These are phyloP conservation scores for Backusella circina DNA, from an alignment of 192 early-diverging fungal species.

Conservation along the genomic window DNA sequence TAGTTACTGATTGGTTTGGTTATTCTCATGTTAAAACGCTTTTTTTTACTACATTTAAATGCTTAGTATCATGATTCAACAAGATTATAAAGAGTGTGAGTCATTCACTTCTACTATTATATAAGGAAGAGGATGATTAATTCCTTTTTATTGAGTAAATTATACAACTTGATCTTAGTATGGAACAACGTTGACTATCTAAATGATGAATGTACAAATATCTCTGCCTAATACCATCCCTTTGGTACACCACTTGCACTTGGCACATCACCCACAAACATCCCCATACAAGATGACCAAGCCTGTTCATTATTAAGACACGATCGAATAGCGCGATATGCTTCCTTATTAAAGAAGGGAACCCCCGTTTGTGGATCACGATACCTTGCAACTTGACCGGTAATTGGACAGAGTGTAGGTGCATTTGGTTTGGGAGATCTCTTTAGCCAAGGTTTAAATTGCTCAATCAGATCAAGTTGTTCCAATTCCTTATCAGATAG, in stretches of 20 bases:
- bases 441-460: slow-evolving; percentile 16
- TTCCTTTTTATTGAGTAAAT: too few species aligned
- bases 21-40: too few species aligned
- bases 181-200: too few species aligned
- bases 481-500: slow-evolving; percentile 23
- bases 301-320: slow-evolving; percentile 45
- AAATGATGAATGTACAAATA: too few species aligned
- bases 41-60: too few species aligned
- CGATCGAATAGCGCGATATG: slow-evolving; percentile 48
- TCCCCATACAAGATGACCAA: slow-evolving; percentile 41
- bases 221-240: slow-evolving; percentile 13
- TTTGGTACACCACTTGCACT: slow-evolving; percentile 26
- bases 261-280: slow-evolving; percentile 10
- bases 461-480: slow-evolving; percentile 21
- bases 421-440: slow-evolving; percentile 16
- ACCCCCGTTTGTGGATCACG: slow-evolving; percentile 52
- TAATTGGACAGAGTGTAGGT: slow-evolving; percentile 51
- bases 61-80: too few species aligned
- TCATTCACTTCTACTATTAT: too few species aligned
- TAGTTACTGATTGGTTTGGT: too few species aligned
- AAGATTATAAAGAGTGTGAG: too few species aligned
- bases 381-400: slow-evolving; percentile 58
- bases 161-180: too few species aligned
- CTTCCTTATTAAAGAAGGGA: slow-evolving; percentile 59
- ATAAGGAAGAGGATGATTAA: too few species aligned